Conservation (phyloP, 768 basidiomycete species). For the Mycena maculata region DNA sequence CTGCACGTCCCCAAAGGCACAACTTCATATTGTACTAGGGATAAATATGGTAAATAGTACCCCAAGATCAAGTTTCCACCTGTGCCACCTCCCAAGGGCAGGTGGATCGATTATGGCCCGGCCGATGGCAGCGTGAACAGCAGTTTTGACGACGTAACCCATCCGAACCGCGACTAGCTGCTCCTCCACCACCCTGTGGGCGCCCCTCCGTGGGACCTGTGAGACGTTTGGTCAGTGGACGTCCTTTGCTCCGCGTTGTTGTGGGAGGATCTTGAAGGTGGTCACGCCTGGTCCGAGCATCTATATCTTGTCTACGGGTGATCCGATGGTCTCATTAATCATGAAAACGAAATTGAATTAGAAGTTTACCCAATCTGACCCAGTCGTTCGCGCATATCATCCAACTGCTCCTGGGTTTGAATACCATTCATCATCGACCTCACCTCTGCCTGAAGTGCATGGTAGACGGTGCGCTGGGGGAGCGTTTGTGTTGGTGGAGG, state of each 20-base stretch:
- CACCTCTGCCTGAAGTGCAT: conserved; percentile 40
- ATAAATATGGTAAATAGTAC: too few species aligned
- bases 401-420: conserved; percentile 44
- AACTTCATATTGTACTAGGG: too few species aligned
- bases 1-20: too few species aligned
- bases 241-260: not conserved
- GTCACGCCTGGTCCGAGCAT: not conserved
- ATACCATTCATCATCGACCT: conserved; percentile 36
- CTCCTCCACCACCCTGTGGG: conserved; percentile 1
- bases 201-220: not conserved
- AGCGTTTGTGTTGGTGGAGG: conserved; percentile 39
- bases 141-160: not conserved
- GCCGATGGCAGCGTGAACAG: not conserved
- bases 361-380: conserved; percentile 32
- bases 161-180: not conserved
- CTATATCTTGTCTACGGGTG: not conserved
- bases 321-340: too few species aligned
- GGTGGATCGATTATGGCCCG: not conserved
- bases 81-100: not conserved
- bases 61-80: not conserved
- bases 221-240: not conserved
- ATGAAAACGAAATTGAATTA: not conserved
- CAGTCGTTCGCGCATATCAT: conserved; percentile 35
- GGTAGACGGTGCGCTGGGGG: conserved; percentile 37
- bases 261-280: conserved; percentile 1